Base-by-base conservation (phyloP, 2,329 filamentous ascomycete species). In the Chaetomium globosum region DNA sequence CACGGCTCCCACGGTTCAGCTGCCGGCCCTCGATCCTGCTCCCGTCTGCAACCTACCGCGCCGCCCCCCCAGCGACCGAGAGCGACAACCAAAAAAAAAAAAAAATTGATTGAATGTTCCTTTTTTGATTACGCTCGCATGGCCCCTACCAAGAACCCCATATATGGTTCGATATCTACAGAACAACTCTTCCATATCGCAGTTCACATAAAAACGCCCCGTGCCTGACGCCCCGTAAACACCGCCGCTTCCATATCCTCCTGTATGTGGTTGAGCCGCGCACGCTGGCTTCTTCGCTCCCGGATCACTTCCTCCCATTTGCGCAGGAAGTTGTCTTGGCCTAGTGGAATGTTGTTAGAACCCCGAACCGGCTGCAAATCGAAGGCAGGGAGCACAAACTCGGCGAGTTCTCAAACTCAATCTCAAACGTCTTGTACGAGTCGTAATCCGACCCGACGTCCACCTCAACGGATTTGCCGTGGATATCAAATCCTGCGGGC, bases 271-370 rank as follows among this genome's bases (percentile, higher is more conserved):
- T 69, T 56, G 6, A 74, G 54, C 53, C 66, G 67, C 26, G 36
- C 59, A 43, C 72, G 65, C 64, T 74, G 71, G 21, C 58, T 31
- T 52, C 73, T 56, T 19, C 73, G 71, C 51, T 71, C 71, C 28
- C 68, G 64, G 36, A 75, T 71, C n/a, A 75, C 71, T 58, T 74
- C 73, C 55, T 69, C 69, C 73, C 73, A 74, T 51, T 73, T 73
- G 10, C 71, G 69, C 28, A 74, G 36, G 46, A 74, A 74, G 43
- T 71, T 71, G 52, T 71, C 71, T 60, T 73, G 72, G 58, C 72
- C 72, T 74, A 33, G 19, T n/a, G 21, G 26, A 19, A 19, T 16
- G 8, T 48, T 28, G 33, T 58, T 31, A 31, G 12, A 5, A 43
- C 3, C 5, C 6, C 5, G 28, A 48, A 4, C 23, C 2, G 2